Evolutionary conservation across 73 alveolate genomes (phyloP).

Genomic region (Halteria grandinella): DNA sequence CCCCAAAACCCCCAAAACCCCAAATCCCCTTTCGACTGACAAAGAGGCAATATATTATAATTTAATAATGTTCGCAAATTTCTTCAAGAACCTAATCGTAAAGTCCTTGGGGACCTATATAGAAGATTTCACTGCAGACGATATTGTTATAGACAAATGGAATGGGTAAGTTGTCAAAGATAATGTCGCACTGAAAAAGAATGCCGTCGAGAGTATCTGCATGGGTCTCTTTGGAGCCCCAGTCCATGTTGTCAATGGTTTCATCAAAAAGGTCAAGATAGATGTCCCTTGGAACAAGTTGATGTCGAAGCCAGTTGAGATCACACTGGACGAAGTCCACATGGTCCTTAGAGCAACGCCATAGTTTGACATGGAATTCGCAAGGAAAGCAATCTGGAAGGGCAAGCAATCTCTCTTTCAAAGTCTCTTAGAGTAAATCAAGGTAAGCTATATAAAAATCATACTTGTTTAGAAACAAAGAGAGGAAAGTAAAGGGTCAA

Average conservation of each 20-base stretch:
- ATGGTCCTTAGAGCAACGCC: slow-evolving; percentile 12
- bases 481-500: not conserved
- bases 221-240: slow-evolving; percentile 44
- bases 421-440: slow-evolving; percentile 30
- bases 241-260: slow-evolving; percentile 22
- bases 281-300: slow-evolving; percentile 56
- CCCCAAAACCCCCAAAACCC: no score
- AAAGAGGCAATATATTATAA: no score
- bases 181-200: slow-evolving; percentile 26
- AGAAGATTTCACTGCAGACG: slow-evolving; percentile 45
- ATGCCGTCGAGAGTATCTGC: slow-evolving; percentile 33
- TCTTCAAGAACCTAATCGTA: slow-evolving; percentile 38
- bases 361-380: slow-evolving; percentile 20
- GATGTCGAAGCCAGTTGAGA: slow-evolving; percentile 32
- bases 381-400: slow-evolving; percentile 1
- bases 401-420: not conserved
- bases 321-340: slow-evolving; percentile 42
- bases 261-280: slow-evolving; percentile 20
- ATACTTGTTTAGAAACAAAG: not conserved
- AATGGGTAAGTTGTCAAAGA: slow-evolving; percentile 44
- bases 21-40: no score
- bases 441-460: slow-evolving; percentile 1
- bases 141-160: slow-evolving; percentile 49
- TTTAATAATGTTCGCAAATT: slow-evolving; percentile 61
- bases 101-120: slow-evolving; percentile 39